phyloP scores from a whole-genome alignment of 768 basidiomycete genomes.

The Russula olivacea region DNA sequence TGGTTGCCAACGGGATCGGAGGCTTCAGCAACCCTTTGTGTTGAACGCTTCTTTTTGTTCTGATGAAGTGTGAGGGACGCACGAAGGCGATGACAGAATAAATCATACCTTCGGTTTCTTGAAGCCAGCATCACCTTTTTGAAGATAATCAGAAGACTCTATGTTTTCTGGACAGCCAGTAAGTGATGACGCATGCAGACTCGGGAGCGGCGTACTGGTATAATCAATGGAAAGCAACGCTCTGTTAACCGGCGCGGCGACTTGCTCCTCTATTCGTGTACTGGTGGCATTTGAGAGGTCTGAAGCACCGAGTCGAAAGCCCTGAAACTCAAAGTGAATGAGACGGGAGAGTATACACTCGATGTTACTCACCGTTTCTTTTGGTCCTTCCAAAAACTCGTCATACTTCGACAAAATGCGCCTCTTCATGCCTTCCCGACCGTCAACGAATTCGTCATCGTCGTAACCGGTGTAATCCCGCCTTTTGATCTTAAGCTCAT shows the following conservation, averaged over 20 bases:
- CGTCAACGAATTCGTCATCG: conserved; percentile 85
- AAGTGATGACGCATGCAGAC: conserved; percentile 11
- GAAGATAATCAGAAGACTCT: conserved; percentile 78
- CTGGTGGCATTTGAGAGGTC: conserved; percentile 36
- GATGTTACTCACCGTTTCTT: conserved; percentile 50
- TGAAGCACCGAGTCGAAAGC: conserved; percentile 78
- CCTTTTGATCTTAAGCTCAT: conserved; percentile 82
- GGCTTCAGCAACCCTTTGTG: conserved; percentile 57
- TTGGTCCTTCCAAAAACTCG: conserved; percentile 73
- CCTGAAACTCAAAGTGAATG: conserved; percentile 40
- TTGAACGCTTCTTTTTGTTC: conserved; percentile 91
- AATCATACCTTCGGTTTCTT: conserved; percentile 81
- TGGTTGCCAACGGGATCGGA: conserved; percentile 45
- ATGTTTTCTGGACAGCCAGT: conserved; percentile 59
- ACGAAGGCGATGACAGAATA: neutral
- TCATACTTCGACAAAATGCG: conserved; percentile 90
- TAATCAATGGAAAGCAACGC: conserved; percentile 84
- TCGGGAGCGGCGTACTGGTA: conserved; percentile 53
- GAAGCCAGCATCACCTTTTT: conserved; percentile 90
- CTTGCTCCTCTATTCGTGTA: conserved; percentile 41
- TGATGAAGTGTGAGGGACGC: conserved; percentile 30
- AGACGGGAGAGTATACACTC: neutral
- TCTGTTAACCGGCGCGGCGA: conserved; percentile 66
- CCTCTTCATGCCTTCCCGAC: conserved; percentile 71
- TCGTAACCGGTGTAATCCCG: conserved; percentile 93